Base-by-base conservation (phyloP, 2,329 filamentous ascomycete species). In the Aspergillus sp. region DNA sequence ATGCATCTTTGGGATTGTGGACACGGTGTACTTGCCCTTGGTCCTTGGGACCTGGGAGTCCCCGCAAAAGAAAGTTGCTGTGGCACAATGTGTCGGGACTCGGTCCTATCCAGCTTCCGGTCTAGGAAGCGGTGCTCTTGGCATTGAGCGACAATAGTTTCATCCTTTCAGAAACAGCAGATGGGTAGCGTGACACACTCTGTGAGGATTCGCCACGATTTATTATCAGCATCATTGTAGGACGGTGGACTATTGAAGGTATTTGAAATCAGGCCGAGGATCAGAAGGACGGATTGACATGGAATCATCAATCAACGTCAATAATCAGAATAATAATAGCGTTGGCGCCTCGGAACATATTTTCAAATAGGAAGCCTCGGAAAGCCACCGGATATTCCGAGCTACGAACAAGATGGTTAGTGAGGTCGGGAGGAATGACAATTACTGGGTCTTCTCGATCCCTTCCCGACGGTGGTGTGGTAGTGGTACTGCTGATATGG, bases 11-110 rank as follows among this genome's bases (percentile, higher is more conserved):
- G 29, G 53, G 53, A 20, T 49, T 31, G 54, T 60, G 60, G 54
- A 60, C 60, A 62, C 60, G 54, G 60, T 62, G 54, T 59, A 51
- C 54, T 57, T 26, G 18, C 12, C 18, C 32, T 36, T 16, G 32
- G 11, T 36, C 2, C 11, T 16, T 36, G 12, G 32, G n/a, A 42
- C 26, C 6, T 36, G 32, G 11, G 10, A 42, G 36, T 42, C 36
- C 36, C 36, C 36, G 36, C 36, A 47, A 47, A 36, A 36, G 50
- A 56, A 56, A 45, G 22, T 39, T 36, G 24, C 39, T 29, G 54
- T 47, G 52, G 36, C 20, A 32, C 58, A 54, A 49, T 14, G 50
- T 58, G 53, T 58, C 50, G 61, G 54, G 56, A 52, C 18, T 49
- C 52, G 59, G 56, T 26, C 24, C 39, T 54, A 54, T 54, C 47